phyloP scores from a whole-genome alignment of 163 green algal genomes.

The Scenedesmus sp. region DNA sequence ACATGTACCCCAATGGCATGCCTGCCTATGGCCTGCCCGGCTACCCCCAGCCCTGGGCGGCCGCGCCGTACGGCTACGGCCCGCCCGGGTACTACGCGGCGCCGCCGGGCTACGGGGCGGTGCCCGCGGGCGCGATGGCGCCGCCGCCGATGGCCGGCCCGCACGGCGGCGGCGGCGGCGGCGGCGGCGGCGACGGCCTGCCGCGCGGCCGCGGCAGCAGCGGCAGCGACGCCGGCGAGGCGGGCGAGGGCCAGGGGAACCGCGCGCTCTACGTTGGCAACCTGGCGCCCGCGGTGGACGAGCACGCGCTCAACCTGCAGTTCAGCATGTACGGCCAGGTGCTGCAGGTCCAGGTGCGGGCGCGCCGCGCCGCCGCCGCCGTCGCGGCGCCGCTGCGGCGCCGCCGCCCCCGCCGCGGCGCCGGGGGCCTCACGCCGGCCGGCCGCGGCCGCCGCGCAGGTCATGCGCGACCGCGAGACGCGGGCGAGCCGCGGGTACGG shows the following conservation, averaged over 20 bases:
- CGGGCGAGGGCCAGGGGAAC: not conserved
- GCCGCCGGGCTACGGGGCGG: not conserved
- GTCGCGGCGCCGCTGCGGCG: too few species aligned
- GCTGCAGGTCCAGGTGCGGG: constrained; percentile 24
- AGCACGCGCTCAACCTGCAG: constrained; percentile 8
- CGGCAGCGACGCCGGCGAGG: not conserved
- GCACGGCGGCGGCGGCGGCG: not conserved
- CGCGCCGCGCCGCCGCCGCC: not conserved
- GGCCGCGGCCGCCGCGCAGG: too few species aligned
- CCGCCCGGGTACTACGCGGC: constrained; percentile 10
- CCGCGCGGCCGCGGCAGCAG: constrained; percentile 3
- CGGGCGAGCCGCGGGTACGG: constrained; percentile 18
- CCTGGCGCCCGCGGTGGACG: constrained; percentile 27
- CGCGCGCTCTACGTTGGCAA: constrained; percentile 44
- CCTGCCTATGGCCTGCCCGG: constrained; percentile 12
- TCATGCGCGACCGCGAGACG: constrained; percentile 43
- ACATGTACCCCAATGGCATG: constrained; percentile 14
- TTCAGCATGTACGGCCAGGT: constrained; percentile 23
- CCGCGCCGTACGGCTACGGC: constrained; percentile 17
- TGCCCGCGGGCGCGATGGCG: not conserved
- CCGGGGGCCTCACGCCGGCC: too few species aligned
- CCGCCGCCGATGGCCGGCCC: not conserved
- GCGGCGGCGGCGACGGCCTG: not conserved
- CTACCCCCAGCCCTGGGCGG: constrained; percentile 18
- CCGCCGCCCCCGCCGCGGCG: too few species aligned